Evolutionary conservation across 495 filamentous ascomycete species (phyloP), one percentile per base, ranked within the genome.

Genomic region (Penicillium macrosclerotiorum): DNA sequence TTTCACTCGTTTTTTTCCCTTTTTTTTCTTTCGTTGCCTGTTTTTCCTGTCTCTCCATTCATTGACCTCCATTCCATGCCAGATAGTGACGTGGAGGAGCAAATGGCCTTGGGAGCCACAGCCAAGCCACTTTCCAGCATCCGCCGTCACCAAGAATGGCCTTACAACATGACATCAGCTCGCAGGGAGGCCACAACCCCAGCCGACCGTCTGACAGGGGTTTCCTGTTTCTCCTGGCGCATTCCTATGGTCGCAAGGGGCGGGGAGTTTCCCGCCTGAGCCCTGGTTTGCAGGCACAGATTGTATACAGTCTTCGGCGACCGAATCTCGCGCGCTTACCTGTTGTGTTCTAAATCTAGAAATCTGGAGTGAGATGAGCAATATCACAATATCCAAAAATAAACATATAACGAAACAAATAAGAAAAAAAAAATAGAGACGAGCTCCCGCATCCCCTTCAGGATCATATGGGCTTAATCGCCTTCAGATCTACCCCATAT

Each of bases 201-300:
- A 35, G 2, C 19, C 29, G 13, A 5, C n/a, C 24, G 13, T 3
- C 5, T 25, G n/a, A 35, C n/a, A 32, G 18, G 22, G 12, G 5
- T 43, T 43, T 12, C 30, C 34, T n/a, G n/a, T n/a, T n/a, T n/a
- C n/a, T 44, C 30, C 34, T 35, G 8, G 31, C 8, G 22, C 30
- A 35, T 44, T 35, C n/a, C 19, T 12, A 12, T n/a, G 22, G 36
- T 11, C 25, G 42, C 19, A 36, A 44, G 42, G 42, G 40, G 40
- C 4, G 1, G 34, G n/a, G n/a, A n/a, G n/a, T n/a, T n/a, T n/a
- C n/a, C n/a, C n/a, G n/a, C n/a, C n/a, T 20, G 8, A 20, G 2
- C 33, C 1, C 35, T 37, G n/a, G n/a, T n/a, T n/a, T n/a, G n/a
- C n/a, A n/a, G n/a, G n/a, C n/a, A n/a, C n/a, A n/a, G n/a, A n/a